phyloP scores from a whole-genome alignment of 805 yeast genomes.

The Candida berthetii region DNA sequence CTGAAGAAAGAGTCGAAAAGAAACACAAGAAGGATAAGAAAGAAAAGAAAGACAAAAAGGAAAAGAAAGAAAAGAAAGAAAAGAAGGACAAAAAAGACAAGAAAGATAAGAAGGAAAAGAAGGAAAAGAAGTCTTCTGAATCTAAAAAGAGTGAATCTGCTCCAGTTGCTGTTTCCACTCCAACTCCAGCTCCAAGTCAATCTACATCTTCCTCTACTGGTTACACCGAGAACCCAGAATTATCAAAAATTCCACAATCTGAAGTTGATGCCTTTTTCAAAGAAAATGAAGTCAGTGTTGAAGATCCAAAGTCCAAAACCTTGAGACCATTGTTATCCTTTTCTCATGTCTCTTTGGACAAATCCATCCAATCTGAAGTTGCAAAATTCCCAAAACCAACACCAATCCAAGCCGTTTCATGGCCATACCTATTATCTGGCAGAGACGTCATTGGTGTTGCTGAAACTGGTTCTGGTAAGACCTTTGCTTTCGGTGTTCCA shows the following conservation, averaged over 20 bases:
- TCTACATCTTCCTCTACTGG: constrained; percentile 4
- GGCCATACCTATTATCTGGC: constrained; percentile 82
- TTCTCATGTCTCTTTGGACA: constrained; percentile 48
- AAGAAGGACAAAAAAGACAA: constrained; percentile 28
- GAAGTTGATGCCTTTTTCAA: constrained; percentile 58
- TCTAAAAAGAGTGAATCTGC: constrained; percentile 26
- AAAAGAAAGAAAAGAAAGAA: constrained; percentile 31
- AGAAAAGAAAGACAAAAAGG: constrained; percentile 27
- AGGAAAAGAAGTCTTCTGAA: constrained; percentile 22
- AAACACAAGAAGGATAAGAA: constrained; percentile 16
- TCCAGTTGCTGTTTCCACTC: neutral
- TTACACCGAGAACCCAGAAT: constrained; percentile 33
- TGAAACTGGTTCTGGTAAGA: constrained; percentile 97
- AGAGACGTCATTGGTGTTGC: constrained; percentile 95
- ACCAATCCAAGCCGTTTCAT: constrained; percentile 89
- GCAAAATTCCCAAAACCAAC: constrained; percentile 84
- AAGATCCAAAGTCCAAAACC: constrained; percentile 49
- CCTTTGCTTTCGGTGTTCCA: constrained; percentile 96
- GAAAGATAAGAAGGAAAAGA: constrained; percentile 24
- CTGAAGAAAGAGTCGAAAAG: constrained; percentile 9
- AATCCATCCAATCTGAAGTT: constrained; percentile 53
- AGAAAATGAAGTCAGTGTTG: constrained; percentile 74
- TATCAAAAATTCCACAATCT: constrained; percentile 37
- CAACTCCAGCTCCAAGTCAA: neutral
- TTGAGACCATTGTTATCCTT: constrained; percentile 70